These are phyloP conservation scores for Dioscorea zingiberensis DNA, from an alignment of 106 monocot species.

Conservation along the genomic window DNA sequence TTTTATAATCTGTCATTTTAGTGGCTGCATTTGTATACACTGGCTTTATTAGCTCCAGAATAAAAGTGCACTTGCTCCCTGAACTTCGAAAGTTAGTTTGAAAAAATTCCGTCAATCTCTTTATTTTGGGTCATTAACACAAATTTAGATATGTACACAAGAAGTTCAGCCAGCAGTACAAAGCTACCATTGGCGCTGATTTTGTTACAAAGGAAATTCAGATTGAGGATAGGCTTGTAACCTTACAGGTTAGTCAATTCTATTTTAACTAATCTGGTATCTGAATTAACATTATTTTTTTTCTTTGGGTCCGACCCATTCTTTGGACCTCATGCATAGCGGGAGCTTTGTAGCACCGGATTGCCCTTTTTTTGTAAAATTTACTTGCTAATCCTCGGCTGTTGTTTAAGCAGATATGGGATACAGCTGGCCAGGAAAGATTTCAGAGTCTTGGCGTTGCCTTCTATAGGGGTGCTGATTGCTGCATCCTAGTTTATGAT, in stretches of 20 bases:
- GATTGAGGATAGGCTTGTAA: conserved; percentile 38
- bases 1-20: too few species aligned
- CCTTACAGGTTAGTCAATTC: conserved; percentile 33
- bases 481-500: conserved; percentile 90
- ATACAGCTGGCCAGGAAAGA: conserved; percentile 96
- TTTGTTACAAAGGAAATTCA: conserved; percentile 41
- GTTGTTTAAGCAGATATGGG: conserved; percentile 71
- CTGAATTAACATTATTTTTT: too few species aligned
- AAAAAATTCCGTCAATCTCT: not conserved
- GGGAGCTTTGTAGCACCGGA: too few species aligned
- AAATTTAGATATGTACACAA: conserved; percentile 84
- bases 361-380: too few species aligned
- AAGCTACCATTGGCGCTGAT: conserved; percentile 47
- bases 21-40: too few species aligned
- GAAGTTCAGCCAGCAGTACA: conserved; percentile 75
- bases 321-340: too few species aligned
- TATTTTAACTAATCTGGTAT: not conserved
- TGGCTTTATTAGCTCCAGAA: too few species aligned
- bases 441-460: conserved; percentile 98
- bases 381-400: not conserved
- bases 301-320: too few species aligned
- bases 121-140: conserved; percentile 1
- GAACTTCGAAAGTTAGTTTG: too few species aligned
- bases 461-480: conserved; percentile 93
- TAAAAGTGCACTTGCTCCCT: too few species aligned